Percentiles rank a stretch among this genome's conserved stretches.
Conservation (phyloP, 1,284 basidiomycete species). For the Wolfiporia cocos region DNA sequence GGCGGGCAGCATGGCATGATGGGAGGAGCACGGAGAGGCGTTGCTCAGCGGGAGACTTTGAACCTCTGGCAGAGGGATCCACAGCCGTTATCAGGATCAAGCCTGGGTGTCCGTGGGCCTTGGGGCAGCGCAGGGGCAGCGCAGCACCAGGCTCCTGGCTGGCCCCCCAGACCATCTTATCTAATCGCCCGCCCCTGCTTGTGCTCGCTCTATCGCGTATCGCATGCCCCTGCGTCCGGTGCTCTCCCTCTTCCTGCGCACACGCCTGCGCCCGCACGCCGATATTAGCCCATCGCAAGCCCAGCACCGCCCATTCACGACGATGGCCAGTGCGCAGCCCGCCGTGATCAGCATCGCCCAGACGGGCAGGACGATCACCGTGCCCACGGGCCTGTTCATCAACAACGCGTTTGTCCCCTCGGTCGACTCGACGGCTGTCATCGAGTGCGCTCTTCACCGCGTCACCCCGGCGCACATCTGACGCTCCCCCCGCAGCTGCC, state of each 20-base stretch:
- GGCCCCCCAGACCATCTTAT: neutral
- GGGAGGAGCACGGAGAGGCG: neutral
- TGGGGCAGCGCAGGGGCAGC: neutral
- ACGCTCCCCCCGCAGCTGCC: slow-evolving; percentile 34
- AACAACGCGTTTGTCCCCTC: slow-evolving; percentile 81
- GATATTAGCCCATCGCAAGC: slow-evolving; percentile 5
- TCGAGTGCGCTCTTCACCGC: slow-evolving; percentile 37
- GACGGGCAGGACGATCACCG: slow-evolving; percentile 45
- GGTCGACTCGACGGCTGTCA: slow-evolving; percentile 50
- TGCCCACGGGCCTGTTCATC: slow-evolving; percentile 87
- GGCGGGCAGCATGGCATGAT: neutral
- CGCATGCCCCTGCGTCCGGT: neutral
- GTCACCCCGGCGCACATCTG: neutral
- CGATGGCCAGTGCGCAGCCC: slow-evolving; percentile 19
- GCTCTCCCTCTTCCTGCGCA: neutral
- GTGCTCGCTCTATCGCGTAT: neutral
- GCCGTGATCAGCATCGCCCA: slow-evolving; percentile 23
- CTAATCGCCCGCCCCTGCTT: neutral
- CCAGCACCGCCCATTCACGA: slow-evolving; percentile 4
- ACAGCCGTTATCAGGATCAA: neutral
- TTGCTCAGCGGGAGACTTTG: neutral
- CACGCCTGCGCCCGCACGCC: slow-evolving; percentile 4
- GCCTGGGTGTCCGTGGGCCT: neutral
- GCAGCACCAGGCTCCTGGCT: neutral
- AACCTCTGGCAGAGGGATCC: neutral